Evolutionary conservation across 73 alveolate genomes (phyloP).

Genomic region (Paramecium bursaria): DNA sequence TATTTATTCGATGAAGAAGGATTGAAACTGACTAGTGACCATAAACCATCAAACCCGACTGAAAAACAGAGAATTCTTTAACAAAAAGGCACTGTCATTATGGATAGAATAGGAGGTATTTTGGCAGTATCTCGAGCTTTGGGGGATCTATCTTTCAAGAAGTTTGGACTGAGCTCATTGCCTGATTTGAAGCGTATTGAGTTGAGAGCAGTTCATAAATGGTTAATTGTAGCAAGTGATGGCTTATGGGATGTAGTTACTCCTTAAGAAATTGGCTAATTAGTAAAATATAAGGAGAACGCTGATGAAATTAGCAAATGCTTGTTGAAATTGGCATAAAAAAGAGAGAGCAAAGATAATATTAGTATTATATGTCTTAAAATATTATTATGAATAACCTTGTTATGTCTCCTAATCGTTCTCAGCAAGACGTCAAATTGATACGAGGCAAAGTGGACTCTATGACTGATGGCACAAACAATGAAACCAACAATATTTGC

Average conservation of each 20-base stretch:
- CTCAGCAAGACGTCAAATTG: not conserved
- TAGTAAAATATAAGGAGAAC: slow-evolving; percentile 17
- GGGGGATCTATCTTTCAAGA: slow-evolving; percentile 67
- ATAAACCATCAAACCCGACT: slow-evolving; percentile 75
- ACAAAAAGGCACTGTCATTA: slow-evolving; percentile 66
- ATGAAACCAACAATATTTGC: too few species aligned
- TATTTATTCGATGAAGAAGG: slow-evolving; percentile 69
- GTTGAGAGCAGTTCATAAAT: slow-evolving; percentile 62
- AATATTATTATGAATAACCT: not conserved
- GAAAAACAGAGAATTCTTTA: slow-evolving; percentile 74
- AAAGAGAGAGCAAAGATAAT: slow-evolving; percentile 41
- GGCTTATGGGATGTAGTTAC: slow-evolving; percentile 71
- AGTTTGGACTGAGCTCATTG: slow-evolving; percentile 56
- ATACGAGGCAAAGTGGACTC: too few species aligned
- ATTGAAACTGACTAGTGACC: slow-evolving; percentile 77
- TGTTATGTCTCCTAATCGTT: not conserved
- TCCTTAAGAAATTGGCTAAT: slow-evolving; percentile 1
- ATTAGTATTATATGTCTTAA: slow-evolving; percentile 16
- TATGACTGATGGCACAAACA: too few species aligned
- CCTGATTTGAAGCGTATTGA: slow-evolving; percentile 65
- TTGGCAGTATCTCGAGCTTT: slow-evolving; percentile 74
- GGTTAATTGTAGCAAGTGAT: slow-evolving; percentile 68
- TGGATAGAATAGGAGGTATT: slow-evolving; percentile 66
- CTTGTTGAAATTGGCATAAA: slow-evolving; percentile 30
- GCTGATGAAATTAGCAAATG: slow-evolving; percentile 54